These are phyloP conservation scores for Hanseniaspora nectarophila DNA, from an alignment of 805 yeast genomes.

Conservation along the genomic window DNA sequence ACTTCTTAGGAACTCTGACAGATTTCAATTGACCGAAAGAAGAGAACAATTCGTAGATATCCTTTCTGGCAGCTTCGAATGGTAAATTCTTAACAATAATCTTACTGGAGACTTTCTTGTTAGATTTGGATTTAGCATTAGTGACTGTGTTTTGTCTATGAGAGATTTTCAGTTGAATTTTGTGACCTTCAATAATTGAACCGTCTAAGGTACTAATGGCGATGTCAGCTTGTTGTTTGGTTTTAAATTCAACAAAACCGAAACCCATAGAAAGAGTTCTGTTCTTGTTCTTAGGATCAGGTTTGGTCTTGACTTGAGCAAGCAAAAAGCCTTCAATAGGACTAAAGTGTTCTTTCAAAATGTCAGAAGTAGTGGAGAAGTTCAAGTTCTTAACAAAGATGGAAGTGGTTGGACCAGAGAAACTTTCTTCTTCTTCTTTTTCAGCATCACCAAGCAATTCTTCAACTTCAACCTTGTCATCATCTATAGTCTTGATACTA, in stretches of 20 bases:
- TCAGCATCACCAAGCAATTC: constrained; percentile 34
- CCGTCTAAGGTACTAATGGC: constrained; percentile 71
- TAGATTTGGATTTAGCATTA: constrained; percentile 25
- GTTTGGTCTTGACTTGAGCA: constrained; percentile 75
- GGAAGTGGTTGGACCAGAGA: constrained; percentile 70
- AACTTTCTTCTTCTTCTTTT: constrained; percentile 30
- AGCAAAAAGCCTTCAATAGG: constrained; percentile 66
- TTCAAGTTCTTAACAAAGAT: constrained; percentile 85
- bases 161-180: constrained; percentile 76
- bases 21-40: constrained; percentile 91
- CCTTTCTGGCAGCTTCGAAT: constrained; percentile 87
- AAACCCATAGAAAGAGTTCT: constrained; percentile 87
- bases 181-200: constrained; percentile 75
- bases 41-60: constrained; percentile 81
- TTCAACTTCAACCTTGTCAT: constrained; percentile 30
- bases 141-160: constrained; percentile 42
- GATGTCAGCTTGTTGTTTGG: constrained; percentile 62
- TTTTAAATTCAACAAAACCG: constrained; percentile 84
- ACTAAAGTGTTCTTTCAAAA: constrained; percentile 50
- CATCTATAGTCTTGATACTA: constrained; percentile 7
- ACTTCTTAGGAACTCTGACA: constrained; percentile 90
- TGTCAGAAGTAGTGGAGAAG: constrained; percentile 57
- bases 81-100: constrained; percentile 94
- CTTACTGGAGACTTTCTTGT: constrained; percentile 45
- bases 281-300: constrained; percentile 64